phyloP scores from a whole-genome alignment of 2,329 filamentous ascomycete species.

The Cryphonectria carpinicola region DNA sequence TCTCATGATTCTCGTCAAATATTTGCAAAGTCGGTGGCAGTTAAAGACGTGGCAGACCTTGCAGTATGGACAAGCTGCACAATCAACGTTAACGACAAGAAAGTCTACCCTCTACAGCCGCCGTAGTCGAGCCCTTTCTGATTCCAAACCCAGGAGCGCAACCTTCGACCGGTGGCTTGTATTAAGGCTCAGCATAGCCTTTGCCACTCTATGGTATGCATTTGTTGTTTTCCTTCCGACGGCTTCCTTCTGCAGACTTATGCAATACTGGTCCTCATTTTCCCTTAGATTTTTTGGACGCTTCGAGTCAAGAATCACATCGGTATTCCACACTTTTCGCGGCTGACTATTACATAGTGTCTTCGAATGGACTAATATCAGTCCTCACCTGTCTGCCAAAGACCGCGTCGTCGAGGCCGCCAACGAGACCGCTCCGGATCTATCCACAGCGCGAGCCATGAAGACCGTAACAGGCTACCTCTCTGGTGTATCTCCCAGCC shows the following conservation, averaged over 20 bases:
- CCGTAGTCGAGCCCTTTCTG: slow-evolving; percentile 16
- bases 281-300: accelerated
- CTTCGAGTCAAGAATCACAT: not conserved
- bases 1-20: slow-evolving; percentile 26
- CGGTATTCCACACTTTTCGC: not conserved
- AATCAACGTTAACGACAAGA: not conserved
- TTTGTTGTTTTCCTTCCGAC: not conserved
- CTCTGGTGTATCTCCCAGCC: slow-evolving; percentile 34
- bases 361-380: slow-evolving; percentile 25
- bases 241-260: not conserved
- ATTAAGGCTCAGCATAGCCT: slow-evolving; percentile 25
- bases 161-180: slow-evolving; percentile 28
- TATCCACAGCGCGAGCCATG: slow-evolving; percentile 20
- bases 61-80: not conserved
- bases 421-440: slow-evolving; percentile 23
- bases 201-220: slow-evolving; percentile 23
- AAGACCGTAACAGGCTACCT: slow-evolving; percentile 32
- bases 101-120: slow-evolving; percentile 3
- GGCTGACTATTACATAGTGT: slow-evolving; percentile 12
- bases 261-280: not conserved
- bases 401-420: slow-evolving; percentile 42
- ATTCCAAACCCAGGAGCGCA: not conserved
- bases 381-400: slow-evolving; percentile 14
- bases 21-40: slow-evolving; percentile 22
- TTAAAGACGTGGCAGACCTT: slow-evolving; percentile 19